These are phyloP conservation scores for Phaseolus coccineus DNA, from an alignment of 331 rosid species.

Conservation along the genomic window DNA sequence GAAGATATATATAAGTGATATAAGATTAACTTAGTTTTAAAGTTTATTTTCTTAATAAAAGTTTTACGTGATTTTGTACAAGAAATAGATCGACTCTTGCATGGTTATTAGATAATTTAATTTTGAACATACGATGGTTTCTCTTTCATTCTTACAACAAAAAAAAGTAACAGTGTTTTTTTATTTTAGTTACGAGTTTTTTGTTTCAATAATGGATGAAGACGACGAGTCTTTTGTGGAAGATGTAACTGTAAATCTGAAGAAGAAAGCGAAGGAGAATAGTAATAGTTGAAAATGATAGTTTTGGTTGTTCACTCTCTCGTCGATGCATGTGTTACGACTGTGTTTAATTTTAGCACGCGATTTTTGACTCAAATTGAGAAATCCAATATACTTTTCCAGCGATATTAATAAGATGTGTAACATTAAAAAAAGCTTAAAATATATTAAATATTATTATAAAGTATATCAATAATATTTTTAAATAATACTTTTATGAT, in stretches of 20 bases:
- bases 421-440: not conserved
- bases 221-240: not conserved
- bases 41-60: too few relatives aligned
- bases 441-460: not conserved
- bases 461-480: not conserved
- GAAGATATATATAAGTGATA: too few relatives aligned
- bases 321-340: not conserved
- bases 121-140: not conserved
- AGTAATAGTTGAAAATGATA: not conserved
- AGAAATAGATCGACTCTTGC: not conserved
- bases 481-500: not conserved
- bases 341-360: not conserved
- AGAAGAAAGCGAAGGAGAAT: not conserved
- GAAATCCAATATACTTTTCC: not conserved
- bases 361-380: not conserved
- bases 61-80: not conserved
- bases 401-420: not conserved
- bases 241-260: not conserved
- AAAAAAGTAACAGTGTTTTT: not conserved
- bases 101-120: not conserved
- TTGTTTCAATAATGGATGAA: not conserved
- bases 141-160: too few relatives aligned
- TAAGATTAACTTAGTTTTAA: too few relatives aligned
- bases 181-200: not conserved
- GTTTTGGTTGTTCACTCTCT: slow-evolving; percentile 23